Conservation (phyloP, 2,329 filamentous ascomycete genomes). For the Talaromyces sp. region DNA sequence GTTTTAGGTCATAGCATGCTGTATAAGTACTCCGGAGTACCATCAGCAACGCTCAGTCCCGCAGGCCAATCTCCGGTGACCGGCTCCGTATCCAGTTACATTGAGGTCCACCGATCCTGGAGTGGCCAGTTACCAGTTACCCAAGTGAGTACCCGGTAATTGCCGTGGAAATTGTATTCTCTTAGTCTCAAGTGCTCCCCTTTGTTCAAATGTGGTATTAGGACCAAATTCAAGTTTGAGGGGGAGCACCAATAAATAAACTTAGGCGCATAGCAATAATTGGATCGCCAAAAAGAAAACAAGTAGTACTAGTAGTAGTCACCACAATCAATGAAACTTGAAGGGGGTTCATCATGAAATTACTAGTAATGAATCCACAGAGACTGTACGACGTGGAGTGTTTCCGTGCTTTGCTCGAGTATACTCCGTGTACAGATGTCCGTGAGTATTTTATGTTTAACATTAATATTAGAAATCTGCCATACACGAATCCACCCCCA, state of each 20-base stretch:
- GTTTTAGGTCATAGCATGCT: no score
- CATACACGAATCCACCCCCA: conserved; percentile 14
- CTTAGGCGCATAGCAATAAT: no score
- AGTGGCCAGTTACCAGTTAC: not conserved
- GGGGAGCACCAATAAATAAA: no score
- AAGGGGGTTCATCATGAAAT: no score
- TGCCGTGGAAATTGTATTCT: conserved; percentile 17
- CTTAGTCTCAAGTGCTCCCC: no score
- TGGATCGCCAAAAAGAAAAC: no score
- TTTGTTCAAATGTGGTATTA: no score
- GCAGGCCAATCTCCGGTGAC: conserved; percentile 25
- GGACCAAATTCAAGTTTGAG: no score
- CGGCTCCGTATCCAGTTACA: not conserved
- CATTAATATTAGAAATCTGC: not conserved
- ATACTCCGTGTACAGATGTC: not conserved
- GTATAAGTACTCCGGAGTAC: no score
- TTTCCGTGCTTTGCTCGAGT: not conserved
- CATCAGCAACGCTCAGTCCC: conserved; percentile 17
- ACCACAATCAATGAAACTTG: no score
- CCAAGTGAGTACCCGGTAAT: conserved; percentile 20
- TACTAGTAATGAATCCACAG: no score
- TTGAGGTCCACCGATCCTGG: not conserved
- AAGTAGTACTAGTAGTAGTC: no score
- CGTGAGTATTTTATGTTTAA: not conserved
- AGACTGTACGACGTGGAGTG: not conserved